Percentiles rank a stretch among this genome's conserved stretches.
These are phyloP conservation scores for Phaffomyces antillensis DNA, from an alignment of 805 yeast species.

Conservation along the genomic window DNA sequence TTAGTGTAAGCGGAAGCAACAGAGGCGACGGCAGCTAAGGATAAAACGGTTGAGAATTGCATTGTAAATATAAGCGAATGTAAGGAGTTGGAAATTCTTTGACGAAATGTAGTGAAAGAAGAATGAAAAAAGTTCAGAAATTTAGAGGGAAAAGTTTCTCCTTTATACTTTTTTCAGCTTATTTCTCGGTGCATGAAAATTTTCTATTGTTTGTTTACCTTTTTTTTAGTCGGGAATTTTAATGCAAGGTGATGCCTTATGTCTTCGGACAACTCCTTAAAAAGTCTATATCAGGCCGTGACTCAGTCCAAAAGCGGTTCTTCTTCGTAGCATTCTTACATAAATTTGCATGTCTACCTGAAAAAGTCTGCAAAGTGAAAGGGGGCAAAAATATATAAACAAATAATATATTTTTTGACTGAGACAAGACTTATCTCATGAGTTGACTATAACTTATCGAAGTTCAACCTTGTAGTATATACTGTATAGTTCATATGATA, in stretches of 20 bases:
- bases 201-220: conserved; percentile 2
- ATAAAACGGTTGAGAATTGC: conserved; percentile 29
- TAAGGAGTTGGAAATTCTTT: conserved; percentile 19
- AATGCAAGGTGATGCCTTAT: neutral
- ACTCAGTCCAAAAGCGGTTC: neutral
- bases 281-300: neutral
- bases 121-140: neutral
- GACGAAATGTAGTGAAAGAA: conserved; percentile 1
- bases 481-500: too few relatives aligned
- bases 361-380: too few relatives aligned
- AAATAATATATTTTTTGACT: too few relatives aligned
- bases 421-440: too few relatives aligned
- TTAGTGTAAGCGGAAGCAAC: conserved; percentile 18
- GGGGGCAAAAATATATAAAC: too few relatives aligned
- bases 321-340: neutral
- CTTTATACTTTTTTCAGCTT: conserved; percentile 4
- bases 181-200: neutral
- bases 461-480: too few relatives aligned
- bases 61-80: conserved; percentile 25
- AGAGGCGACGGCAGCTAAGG: conserved; percentile 22
- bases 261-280: neutral
- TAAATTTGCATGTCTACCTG: neutral
- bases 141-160: neutral
- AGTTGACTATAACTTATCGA: too few relatives aligned
- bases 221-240: neutral